Conservation (phyloP, 2,329 filamentous ascomycete genomes). For the Lecanosticta acicola region DNA sequence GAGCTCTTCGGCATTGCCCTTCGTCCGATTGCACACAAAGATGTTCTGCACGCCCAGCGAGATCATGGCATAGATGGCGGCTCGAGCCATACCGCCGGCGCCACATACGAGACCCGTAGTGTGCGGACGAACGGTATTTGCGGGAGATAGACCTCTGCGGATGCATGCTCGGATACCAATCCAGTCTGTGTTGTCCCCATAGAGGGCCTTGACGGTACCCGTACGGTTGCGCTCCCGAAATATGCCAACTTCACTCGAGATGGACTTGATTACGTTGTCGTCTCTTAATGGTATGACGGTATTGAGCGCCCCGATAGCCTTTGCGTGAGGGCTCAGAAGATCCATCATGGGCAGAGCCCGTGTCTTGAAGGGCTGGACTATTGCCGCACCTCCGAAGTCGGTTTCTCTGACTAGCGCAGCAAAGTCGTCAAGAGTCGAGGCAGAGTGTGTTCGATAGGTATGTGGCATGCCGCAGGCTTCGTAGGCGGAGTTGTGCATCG, state of each 20-base stretch:
- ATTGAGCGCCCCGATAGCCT: constrained; percentile 70
- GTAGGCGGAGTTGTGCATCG: constrained; percentile 70
- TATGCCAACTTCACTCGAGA: constrained; percentile 47
- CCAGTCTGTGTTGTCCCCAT: constrained; percentile 79
- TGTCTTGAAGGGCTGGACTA: constrained; percentile 69
- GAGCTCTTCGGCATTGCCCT: constrained; percentile 60
- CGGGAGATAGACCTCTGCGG: constrained; percentile 65
- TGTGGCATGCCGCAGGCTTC: constrained; percentile 63
- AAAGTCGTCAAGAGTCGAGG: constrained; percentile 59
- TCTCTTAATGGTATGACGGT: constrained; percentile 66
- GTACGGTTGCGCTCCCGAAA: constrained; percentile 56
- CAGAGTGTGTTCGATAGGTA: constrained; percentile 59
- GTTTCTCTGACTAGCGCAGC: constrained; percentile 50
- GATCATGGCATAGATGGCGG: constrained; percentile 71
- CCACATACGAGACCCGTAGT: constrained; percentile 52
- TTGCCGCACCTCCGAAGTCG: constrained; percentile 65
- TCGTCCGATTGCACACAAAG: constrained; percentile 66
- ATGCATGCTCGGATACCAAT: constrained; percentile 71
- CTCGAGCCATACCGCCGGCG: constrained; percentile 70
- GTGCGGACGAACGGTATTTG: constrained; percentile 52
- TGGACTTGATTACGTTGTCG: constrained; percentile 36
- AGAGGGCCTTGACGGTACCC: constrained; percentile 62
- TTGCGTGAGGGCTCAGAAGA: constrained; percentile 64
- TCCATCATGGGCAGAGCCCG: constrained; percentile 61
- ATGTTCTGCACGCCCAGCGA: constrained; percentile 72